These are phyloP conservation scores for Candida yuanshanica DNA, from an alignment of 805 yeast genomes.

Conservation along the genomic window DNA sequence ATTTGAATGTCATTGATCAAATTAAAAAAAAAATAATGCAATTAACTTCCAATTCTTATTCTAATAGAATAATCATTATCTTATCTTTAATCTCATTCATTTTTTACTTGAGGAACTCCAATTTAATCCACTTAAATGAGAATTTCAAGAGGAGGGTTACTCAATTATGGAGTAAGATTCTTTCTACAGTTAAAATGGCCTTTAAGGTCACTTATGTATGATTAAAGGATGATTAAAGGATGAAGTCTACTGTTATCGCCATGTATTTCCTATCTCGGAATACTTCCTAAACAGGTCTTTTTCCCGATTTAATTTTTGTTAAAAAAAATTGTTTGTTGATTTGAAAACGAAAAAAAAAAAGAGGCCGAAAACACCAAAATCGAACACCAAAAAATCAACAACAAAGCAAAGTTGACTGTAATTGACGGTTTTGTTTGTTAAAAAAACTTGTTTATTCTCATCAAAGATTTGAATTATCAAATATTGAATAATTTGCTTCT, in stretches of 20 bases:
- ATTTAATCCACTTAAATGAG: conserved; percentile 7
- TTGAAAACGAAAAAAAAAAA: neutral
- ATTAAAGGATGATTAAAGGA: too few species aligned
- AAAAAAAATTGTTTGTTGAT: neutral
- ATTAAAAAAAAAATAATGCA: conserved; percentile 4
- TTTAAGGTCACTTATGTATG: conserved; percentile 23
- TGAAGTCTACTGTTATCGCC: too few species aligned
- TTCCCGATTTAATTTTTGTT: neutral
- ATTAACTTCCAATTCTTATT: conserved; percentile 8
- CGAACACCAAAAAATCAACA: neutral
- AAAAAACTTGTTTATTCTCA: neutral
- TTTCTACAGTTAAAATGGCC: conserved; percentile 20
- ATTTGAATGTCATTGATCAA: neutral
- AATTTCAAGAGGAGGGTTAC: conserved; percentile 7
- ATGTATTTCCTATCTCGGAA: neutral
- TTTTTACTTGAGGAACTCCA: conserved; percentile 4
- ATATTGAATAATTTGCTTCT: too few species aligned
- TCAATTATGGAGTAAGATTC: conserved; percentile 13
- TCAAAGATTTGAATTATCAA: neutral
- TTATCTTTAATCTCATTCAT: conserved; percentile 11
- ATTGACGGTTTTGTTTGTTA: neutral
- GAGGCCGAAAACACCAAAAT: neutral
- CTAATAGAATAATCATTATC: neutral
- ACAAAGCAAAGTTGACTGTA: neutral
- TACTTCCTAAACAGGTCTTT: neutral